These are phyloP conservation scores for Tetrapisispora nanseiensis DNA, from an alignment of 805 yeast species.

Conservation along the genomic window DNA sequence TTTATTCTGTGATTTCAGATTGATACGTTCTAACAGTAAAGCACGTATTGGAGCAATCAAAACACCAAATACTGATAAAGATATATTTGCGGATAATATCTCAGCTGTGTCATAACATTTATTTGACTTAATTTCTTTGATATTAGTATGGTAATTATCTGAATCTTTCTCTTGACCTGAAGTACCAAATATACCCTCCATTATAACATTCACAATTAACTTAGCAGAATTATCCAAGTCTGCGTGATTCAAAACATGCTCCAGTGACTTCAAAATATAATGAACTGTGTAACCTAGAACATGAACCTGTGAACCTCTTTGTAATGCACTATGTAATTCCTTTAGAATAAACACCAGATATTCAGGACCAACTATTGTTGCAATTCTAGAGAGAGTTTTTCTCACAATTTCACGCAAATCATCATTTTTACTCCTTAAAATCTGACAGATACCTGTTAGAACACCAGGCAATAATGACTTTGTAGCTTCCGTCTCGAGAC, in stretches of 20 bases:
- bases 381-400: constrained; percentile 57
- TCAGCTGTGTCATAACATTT: constrained; percentile 86
- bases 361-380: constrained; percentile 55
- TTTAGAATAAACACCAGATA: constrained; percentile 66
- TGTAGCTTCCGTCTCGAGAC: constrained; percentile 48
- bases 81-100: constrained; percentile 55
- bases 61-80: constrained; percentile 44
- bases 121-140: constrained; percentile 84
- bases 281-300: constrained; percentile 85
- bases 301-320: constrained; percentile 88
- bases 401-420: constrained; percentile 83
- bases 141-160: constrained; percentile 75
- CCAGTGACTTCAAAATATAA: constrained; percentile 49
- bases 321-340: constrained; percentile 69
- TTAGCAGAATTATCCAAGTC: constrained; percentile 62
- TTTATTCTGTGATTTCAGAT: constrained; percentile 59
- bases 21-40: constrained; percentile 52
- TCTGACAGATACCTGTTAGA: constrained; percentile 80
- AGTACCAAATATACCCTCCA: constrained; percentile 89
- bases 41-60: constrained; percentile 62
- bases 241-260: constrained; percentile 44
- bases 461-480: constrained; percentile 65
- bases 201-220: constrained; percentile 56
- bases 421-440: constrained; percentile 73
- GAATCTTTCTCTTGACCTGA: constrained; percentile 93